phyloP scores from a whole-genome alignment of 768 basidiomycete genomes.

The Sistotremastrum suecicum region DNA sequence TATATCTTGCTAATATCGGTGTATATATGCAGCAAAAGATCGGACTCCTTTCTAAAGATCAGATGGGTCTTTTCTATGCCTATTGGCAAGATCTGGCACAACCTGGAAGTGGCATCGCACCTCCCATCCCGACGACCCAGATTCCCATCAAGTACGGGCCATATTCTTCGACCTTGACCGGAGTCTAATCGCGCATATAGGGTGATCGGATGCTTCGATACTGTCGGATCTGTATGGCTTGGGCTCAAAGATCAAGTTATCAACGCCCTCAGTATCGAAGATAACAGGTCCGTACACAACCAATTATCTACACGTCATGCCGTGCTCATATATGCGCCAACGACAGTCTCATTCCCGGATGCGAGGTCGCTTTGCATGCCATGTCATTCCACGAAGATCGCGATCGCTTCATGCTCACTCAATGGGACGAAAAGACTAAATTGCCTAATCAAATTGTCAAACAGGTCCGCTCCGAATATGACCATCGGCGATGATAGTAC shows the following conservation, averaged over 20 bases:
- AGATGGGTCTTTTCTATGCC: conserved; percentile 6
- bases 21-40: conserved; percentile 6
- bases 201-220: conserved; percentile 13
- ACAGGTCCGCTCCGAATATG: conserved; percentile 4
- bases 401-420: conserved; percentile 11
- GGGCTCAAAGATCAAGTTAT: not conserved
- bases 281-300: conserved; percentile 5
- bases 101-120: not conserved
- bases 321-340: too few relatives aligned
- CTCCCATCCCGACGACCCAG: too few relatives aligned
- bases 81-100: conserved; percentile 3
- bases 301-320: too few relatives aligned
- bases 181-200: not conserved
- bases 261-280: conserved; percentile 9
- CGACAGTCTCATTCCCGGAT: conserved; percentile 3
- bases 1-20: too few relatives aligned
- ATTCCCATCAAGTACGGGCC: too few relatives aligned
- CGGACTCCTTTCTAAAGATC: conserved; percentile 6
- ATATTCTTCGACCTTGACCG: not conserved
- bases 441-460: conserved; percentile 5
- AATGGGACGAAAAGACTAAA: conserved; percentile 5
- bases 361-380: conserved; percentile 13
- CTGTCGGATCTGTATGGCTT: conserved; percentile 9
- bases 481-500: not conserved
- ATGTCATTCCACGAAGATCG: conserved; percentile 15